Conservation (phyloP, 73 alveolate species). For the Paramecium octaurelia region DNA sequence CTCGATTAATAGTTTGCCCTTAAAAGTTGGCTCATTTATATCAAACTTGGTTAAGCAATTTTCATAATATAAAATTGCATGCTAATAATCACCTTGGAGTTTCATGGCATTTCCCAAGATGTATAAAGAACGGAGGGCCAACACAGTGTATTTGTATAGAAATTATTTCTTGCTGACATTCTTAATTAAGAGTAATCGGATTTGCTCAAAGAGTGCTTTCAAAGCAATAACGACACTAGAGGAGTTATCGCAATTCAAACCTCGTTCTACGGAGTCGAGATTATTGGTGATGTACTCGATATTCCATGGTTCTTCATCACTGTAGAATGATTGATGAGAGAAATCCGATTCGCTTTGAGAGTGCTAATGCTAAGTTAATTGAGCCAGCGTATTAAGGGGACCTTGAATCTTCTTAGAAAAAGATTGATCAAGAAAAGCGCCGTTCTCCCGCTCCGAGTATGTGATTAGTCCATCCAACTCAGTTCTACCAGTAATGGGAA, state of each 20-base stretch:
- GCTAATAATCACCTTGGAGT: background rate
- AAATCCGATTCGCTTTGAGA: background rate
- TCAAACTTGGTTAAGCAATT: background rate
- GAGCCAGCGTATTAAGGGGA: background rate
- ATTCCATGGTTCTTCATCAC: slow-evolving; percentile 21
- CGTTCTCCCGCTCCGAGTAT: background rate
- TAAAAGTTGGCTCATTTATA: background rate
- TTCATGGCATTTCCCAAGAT: background rate
- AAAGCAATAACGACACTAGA: background rate
- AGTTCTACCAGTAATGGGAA: background rate
- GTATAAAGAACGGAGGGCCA: background rate
- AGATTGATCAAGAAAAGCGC: background rate
- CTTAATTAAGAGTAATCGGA: background rate
- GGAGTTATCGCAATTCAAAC: background rate
- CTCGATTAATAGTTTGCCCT: slow-evolving; percentile 3
- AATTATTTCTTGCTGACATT: background rate
- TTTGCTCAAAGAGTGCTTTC: background rate
- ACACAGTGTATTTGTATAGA: background rate
- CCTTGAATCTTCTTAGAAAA: background rate
- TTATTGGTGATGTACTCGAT: background rate
- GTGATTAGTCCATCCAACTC: background rate
- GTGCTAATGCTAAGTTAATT: background rate
- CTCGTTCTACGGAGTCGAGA: background rate
- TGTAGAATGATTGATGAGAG: background rate
- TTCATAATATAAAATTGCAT: background rate